Evolutionary conservation across 345 rosid species (phyloP), one percentile per base, ranked within the genome.

Genomic region (Geranium rotundifolium): DNA sequence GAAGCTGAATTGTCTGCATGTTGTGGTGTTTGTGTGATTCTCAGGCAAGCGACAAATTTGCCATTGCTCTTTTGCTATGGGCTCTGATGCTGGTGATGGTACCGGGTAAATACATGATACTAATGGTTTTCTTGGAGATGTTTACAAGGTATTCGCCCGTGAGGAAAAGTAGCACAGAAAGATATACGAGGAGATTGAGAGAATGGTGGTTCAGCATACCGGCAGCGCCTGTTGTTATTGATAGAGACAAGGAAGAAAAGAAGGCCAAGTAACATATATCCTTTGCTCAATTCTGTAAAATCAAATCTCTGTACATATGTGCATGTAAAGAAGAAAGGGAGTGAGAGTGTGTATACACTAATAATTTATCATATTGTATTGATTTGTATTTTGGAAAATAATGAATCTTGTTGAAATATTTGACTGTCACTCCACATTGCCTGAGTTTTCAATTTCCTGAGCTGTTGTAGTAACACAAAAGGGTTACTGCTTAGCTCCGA

Each of bases 181-280:
- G 89, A 78, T 74, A 77, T 73, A 65, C 72, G 72, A 82, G 99
- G 77, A 82, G 99, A 75, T 55, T 88, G 73, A 86, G 84, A 70
- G 99, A 90, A 65, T 95, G 99, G 96, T 95, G 99, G 99, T 88
- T 86, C 78, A 88, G 99, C 75, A 80, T 88, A 68, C 99, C 96
- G 0, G 97, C 97, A 1, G 97, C 97, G 64, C 96, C 96, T 0
- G 95, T 95, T 39, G 54, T 84, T 66, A 79, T 88, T 29, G 89
- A 83, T 63, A 82, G 81, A 72, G 90, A 83, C 9, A 82, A 71
- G 59, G 95, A 86, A 30, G 95, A 85, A 29, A 85, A 84, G 69
- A 93, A 88, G 71, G 84, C 76, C 67, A 86, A 80, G 49, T 87
- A 70, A 81, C 27, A 23, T 2, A 23, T 23, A 23, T 0, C 27